phyloP scores from a whole-genome alignment of 1,284 basidiomycete species.

The Violaceomyces palustris region DNA sequence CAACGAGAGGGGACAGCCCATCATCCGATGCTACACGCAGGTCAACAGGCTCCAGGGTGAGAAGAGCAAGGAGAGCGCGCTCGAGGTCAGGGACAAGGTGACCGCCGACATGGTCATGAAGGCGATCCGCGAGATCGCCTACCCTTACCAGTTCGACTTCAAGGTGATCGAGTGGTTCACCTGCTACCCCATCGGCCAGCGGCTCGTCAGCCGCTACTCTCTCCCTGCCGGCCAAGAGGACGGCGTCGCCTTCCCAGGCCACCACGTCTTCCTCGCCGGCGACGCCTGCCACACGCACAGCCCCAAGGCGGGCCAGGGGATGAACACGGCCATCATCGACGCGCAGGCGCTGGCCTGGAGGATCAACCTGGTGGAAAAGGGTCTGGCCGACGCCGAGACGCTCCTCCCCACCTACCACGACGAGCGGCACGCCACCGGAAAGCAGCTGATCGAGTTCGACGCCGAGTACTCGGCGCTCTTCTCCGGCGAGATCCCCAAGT shows the following conservation, averaged over 20 bases:
- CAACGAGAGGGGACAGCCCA: slow-evolving; percentile 49
- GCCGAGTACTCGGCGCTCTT: slow-evolving; percentile 54
- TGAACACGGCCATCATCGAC: slow-evolving; percentile 56
- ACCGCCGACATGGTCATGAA: slow-evolving; percentile 52
- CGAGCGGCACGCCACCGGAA: slow-evolving; percentile 53
- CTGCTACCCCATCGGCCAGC: slow-evolving; percentile 51
- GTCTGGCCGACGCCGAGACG: slow-evolving; percentile 47
- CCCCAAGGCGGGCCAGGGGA: slow-evolving; percentile 54
- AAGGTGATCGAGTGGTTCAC: slow-evolving; percentile 54
- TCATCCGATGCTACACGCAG: slow-evolving; percentile 52
- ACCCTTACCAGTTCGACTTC: slow-evolving; percentile 54
- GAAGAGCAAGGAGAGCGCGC: slow-evolving; percentile 38
- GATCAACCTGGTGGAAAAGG: slow-evolving; percentile 55
- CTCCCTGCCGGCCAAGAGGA: slow-evolving; percentile 23
- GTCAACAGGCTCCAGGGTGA: slow-evolving; percentile 46
- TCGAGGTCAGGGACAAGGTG: slow-evolving; percentile 46
- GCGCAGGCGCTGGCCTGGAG: slow-evolving; percentile 55
- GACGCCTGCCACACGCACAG: slow-evolving; percentile 56
- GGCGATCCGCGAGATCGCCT: slow-evolving; percentile 54
- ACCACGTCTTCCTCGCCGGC: slow-evolving; percentile 53
- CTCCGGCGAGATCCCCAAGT: slow-evolving; percentile 48
- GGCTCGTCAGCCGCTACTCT: slow-evolving; percentile 37
- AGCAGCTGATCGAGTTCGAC: slow-evolving; percentile 55
- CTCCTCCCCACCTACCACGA: slow-evolving; percentile 54
- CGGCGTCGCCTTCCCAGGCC: slow-evolving; percentile 22